These are phyloP conservation scores for Plasmodium cynomolgi DNA, from an alignment of 169 alveolate species.

Conservation along the genomic window DNA sequence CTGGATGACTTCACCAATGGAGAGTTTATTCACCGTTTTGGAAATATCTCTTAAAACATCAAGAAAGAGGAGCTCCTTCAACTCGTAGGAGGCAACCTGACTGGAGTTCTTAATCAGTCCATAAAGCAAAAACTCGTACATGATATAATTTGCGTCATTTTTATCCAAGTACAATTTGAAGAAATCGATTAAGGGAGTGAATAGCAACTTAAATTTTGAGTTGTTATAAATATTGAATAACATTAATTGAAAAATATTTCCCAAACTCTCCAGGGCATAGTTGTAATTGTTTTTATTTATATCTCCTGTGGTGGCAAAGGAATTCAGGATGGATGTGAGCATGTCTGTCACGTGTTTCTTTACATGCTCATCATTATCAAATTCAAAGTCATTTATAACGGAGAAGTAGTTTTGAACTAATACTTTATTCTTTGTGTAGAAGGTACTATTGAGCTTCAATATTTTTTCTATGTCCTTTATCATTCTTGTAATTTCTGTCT, in stretches of 20 bases:
- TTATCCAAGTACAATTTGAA: conserved; percentile 41
- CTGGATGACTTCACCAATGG: conserved; percentile 17
- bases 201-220: conserved; percentile 32
- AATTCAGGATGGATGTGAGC: conserved; percentile 1
- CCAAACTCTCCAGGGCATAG: conserved; percentile 19
- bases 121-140: conserved; percentile 24
- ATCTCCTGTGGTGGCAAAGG: conserved; percentile 15
- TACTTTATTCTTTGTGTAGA: conserved; percentile 23
- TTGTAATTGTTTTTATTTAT: conserved; percentile 32
- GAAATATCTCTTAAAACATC: conserved; percentile 55
- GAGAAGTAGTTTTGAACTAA: conserved; percentile 39
- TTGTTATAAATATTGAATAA: conserved; percentile 25
- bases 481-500: conserved; percentile 23
- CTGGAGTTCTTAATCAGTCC: conserved; percentile 32
- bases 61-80: conserved; percentile 42
- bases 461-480: conserved; percentile 47
- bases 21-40: background rate
- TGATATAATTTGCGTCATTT: conserved; percentile 34
- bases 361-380: conserved; percentile 19
- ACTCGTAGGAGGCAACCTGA: conserved; percentile 37
- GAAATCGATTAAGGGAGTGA: conserved; percentile 47
- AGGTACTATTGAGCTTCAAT: conserved; percentile 11
- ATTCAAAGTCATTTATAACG: conserved; percentile 45
- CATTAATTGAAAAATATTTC: conserved; percentile 31
- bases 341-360: background rate